Evolutionary conservation across 805 yeast genomes (phyloP).

Genomic region (Candida xiaguanensis): DNA sequence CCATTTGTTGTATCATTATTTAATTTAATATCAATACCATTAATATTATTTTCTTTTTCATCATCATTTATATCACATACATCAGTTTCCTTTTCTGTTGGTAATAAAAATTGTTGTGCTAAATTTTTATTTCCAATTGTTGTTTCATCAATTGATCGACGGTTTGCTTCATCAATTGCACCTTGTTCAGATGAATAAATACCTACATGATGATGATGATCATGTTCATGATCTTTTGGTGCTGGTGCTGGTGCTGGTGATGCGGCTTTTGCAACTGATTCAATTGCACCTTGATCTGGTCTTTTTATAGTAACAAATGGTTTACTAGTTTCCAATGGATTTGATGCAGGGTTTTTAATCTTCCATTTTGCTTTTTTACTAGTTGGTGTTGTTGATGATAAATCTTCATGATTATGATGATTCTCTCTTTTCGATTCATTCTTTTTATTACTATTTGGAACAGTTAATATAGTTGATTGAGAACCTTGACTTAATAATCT

Average conservation of each 20-base stretch:
- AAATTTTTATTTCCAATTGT: neutral
- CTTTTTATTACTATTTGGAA: conserved; percentile 5
- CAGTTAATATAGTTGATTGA: conserved; percentile 6
- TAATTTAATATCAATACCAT: neutral
- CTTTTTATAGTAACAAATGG: conserved; percentile 67
- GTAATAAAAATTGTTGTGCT: conserved; percentile 18
- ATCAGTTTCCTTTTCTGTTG: conserved; percentile 23
- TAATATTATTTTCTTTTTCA: neutral
- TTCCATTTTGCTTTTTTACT: conserved; percentile 30
- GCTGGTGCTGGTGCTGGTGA: conserved; percentile 17
- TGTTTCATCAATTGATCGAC: conserved; percentile 11
- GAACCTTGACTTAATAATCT: conserved; percentile 8
- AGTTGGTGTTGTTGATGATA: neutral
- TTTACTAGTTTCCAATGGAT: conserved; percentile 65
- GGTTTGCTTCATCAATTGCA: conserved; percentile 26
- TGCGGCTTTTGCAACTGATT: conserved; percentile 12
- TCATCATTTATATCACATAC: conserved; percentile 18
- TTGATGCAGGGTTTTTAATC: conserved; percentile 64
- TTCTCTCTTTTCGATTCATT: neutral
- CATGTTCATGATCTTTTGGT: conserved; percentile 13
- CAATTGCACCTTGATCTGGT: conserved; percentile 32
- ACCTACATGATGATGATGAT: conserved; percentile 19
- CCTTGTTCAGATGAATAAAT: conserved; percentile 45
- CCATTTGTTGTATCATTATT: neutral
- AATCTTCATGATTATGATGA: neutral